These are phyloP conservation scores for Botrytis paeoniae DNA, from an alignment of 2,329 filamentous ascomycete species.

Conservation along the genomic window DNA sequence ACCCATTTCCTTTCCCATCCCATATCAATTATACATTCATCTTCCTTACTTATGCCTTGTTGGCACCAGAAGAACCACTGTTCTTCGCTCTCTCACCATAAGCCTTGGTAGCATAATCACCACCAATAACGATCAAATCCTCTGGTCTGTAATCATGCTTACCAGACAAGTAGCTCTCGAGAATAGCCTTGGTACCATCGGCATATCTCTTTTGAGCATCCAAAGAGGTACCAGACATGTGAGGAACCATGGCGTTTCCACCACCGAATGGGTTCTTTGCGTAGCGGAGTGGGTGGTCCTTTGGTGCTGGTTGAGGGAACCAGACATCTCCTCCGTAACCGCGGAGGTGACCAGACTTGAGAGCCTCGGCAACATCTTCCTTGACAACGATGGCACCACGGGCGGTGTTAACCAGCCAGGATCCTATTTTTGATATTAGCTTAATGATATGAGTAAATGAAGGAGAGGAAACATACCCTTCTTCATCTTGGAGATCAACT, in stretches of 20 bases:
- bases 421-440: conserved; percentile 50
- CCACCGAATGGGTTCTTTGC: conserved; percentile 94
- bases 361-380: conserved; percentile 93
- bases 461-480: conserved; percentile 73
- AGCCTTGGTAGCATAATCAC: conserved; percentile 89
- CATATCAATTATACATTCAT: not conserved
- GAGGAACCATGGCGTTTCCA: conserved; percentile 97
- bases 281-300: conserved; percentile 87
- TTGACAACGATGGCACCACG: conserved; percentile 99
- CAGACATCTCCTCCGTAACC: conserved; percentile 89
- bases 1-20: not conserved
- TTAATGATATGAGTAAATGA: not conserved
- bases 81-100: conserved; percentile 36
- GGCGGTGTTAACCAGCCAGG: conserved; percentile 98
- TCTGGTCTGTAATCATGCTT: conserved; percentile 82
- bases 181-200: conserved; percentile 81
- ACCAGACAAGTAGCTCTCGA: conserved; percentile 86
- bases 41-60: conserved; percentile 6
- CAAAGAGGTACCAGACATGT: conserved; percentile 99
- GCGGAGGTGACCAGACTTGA: conserved; percentile 86
- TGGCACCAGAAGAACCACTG: conserved; percentile 10
- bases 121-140: conserved; percentile 86
- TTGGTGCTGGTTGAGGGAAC: conserved; percentile 89
- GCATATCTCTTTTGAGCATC: conserved; percentile 95
- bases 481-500: conserved; percentile 99